Conservation (phyloP, 169 alveolate species). For the Plasmodium gaboni region DNA sequence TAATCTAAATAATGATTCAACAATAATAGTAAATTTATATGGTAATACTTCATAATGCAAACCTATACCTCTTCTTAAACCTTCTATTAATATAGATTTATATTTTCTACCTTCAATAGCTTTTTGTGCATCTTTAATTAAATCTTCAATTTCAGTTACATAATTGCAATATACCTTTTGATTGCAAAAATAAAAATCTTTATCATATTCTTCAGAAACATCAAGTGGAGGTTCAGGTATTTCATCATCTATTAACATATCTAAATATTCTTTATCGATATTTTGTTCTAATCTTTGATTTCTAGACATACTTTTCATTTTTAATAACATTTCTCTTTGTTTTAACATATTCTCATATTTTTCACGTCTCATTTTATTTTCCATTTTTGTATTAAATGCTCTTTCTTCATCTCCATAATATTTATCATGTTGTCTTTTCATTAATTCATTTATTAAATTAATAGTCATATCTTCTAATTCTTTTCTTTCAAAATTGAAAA, state of each 20-base stretch:
- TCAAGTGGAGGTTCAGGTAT: conserved; percentile 89
- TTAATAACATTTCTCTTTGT: conserved; percentile 87
- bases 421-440: conserved; percentile 89
- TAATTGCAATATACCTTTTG: conserved; percentile 82
- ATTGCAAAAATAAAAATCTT: conserved; percentile 88
- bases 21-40: conserved; percentile 83
- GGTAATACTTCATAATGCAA: conserved; percentile 92
- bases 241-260: conserved; percentile 83
- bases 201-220: conserved; percentile 91
- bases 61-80: conserved; percentile 92
- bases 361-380: conserved; percentile 87
- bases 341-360: conserved; percentile 84
- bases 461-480: conserved; percentile 87
- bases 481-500: conserved; percentile 89
- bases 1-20: conserved; percentile 89
- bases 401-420: conserved; percentile 91
- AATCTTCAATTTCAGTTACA: conserved; percentile 84
- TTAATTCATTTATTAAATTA: conserved; percentile 82
- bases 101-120: conserved; percentile 82
- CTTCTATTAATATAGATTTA: conserved; percentile 85
- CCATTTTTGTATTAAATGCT: conserved; percentile 84
- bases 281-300: conserved; percentile 91
- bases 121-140: conserved; percentile 82
- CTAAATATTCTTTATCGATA: conserved; percentile 83
- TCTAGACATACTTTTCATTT: conserved; percentile 85